Percentiles rank a stretch among this genome's conserved stretches.
phyloP scores from a whole-genome alignment of 2,329 filamentous ascomycete genomes.

The Penicillium sclerotigenum region DNA sequence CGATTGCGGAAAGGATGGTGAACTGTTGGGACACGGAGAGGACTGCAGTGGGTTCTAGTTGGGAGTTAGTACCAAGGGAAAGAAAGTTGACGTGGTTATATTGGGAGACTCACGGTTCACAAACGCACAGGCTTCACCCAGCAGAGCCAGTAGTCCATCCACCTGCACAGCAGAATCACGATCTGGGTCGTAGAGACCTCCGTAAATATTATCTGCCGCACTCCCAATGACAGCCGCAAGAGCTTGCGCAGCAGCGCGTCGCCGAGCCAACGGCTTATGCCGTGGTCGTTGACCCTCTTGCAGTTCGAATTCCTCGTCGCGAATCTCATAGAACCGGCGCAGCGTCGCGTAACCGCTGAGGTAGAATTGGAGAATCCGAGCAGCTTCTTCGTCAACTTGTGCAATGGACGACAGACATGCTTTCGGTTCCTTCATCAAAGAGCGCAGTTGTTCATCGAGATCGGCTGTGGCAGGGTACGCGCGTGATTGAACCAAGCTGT shows the following conservation, averaged over 20 bases:
- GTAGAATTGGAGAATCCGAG: conserved; percentile 76
- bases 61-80: conserved; percentile 14
- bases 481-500: conserved; percentile 79
- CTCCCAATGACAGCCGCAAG: conserved; percentile 81
- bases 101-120: conserved; percentile 53
- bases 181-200: conserved; percentile 78
- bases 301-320: conserved; percentile 61
- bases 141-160: conserved; percentile 76
- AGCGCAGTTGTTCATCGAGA: conserved; percentile 68
- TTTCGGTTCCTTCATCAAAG: conserved; percentile 69
- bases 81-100: neutral
- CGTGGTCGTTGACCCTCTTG: conserved; percentile 40
- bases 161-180: conserved; percentile 82
- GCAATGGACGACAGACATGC: conserved; percentile 69
- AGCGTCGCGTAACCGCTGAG: conserved; percentile 90
- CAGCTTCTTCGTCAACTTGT: conserved; percentile 73
- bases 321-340: conserved; percentile 83
- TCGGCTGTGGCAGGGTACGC: conserved; percentile 70
- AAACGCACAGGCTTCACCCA: conserved; percentile 80
- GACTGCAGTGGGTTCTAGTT: conserved; percentile 52
- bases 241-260: conserved; percentile 67
- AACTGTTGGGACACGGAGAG: conserved; percentile 71
- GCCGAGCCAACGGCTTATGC: conserved; percentile 57
- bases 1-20: conserved; percentile 69
- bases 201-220: conserved; percentile 84